Base-by-base conservation (phyloP, 2,329 filamentous ascomycete species). In the Cytospora mali region DNA sequence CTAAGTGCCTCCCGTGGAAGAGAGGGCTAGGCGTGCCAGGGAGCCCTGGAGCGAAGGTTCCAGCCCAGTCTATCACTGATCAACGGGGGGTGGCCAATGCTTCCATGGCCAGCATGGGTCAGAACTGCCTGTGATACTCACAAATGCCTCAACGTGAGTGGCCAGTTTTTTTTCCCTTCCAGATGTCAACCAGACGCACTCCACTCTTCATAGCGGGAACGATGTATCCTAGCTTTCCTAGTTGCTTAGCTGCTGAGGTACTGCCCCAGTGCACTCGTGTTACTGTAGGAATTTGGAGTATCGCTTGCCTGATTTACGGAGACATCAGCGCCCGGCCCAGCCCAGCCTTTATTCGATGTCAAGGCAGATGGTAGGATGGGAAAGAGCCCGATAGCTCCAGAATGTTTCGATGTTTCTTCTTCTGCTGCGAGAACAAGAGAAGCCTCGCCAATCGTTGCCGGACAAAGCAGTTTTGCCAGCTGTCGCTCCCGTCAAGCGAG, bases 71-170 rank as follows among this genome's bases (percentile, higher is more conserved):
- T 23, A 46, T 46, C 42, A 46, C 42, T 46, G 42, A 46, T 46
- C 23, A 23, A 46, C 42, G 16, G 35, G 31, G 31, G 42, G 42
- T 46, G 42, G 42, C 42, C 42, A 46, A n/a, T 46, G 56, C 56
- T 49, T 58, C 28, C 46, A 51, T 25, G 46, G 54, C 14, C 16
- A 18, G 39, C 55, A 13, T 33, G 55, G 46, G 29, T 27, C 28
- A 16, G 25, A 27, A n/a, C 4, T 33, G 55, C 55, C 55, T 14
- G 42, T 35, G 55, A 33, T 50, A 35, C 42, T 35, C 55, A 42
- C 57, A 59, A 53, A 46, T 59, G 35, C 33, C 49, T 53, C n/a
- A 18, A n/a, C n/a, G 23, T 58, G 57, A 59, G 14, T 59, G 57
- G 50, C 35, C 57, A 28, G 46, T 56, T 42, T 58, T 13, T 33